A percentile compares a stretch with the other conserved stretches of the same genome.
These are phyloP conservation scores for Rhododendron simsii DNA, from an alignment of 148 eudicot species.

Conservation along the genomic window DNA sequence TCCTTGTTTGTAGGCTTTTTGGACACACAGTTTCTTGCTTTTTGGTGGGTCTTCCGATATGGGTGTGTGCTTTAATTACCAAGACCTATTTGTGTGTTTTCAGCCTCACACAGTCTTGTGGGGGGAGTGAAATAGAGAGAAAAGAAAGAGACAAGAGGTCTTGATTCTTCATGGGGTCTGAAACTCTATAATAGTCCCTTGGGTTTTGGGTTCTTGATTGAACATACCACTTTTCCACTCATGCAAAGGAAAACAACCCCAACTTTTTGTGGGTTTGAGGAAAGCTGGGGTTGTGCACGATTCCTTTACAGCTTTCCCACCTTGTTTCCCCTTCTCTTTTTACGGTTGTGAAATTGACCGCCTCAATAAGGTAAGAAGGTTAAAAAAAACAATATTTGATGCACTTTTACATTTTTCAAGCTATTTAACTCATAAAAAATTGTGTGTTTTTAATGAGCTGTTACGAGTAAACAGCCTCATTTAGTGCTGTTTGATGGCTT, in stretches of 20 bases:
- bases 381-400: no score
- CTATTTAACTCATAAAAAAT: no score
- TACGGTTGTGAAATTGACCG: no score
- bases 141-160: background rate
- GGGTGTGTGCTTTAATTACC: slow-evolving; percentile 25
- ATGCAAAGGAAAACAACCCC: slow-evolving; percentile 23
- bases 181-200: slow-evolving; percentile 32
- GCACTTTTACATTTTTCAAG: no score
- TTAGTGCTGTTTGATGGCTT: background rate
- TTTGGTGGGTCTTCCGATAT: slow-evolving; percentile 27
- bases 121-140: background rate
- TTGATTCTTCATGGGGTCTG: slow-evolving; percentile 20
- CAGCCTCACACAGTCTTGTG: slow-evolving; percentile 13
- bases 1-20: slow-evolving; percentile 30
- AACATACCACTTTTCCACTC: slow-evolving; percentile 33
- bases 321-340: background rate
- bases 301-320: background rate
- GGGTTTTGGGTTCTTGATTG: slow-evolving; percentile 35
- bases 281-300: background rate
- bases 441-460: no score
- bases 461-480: slow-evolving; percentile 5
- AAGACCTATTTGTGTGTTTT: slow-evolving; percentile 27
- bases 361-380: no score
- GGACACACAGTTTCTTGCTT: slow-evolving; percentile 3
- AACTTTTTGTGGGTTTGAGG: slow-evolving; percentile 17